Conservation (phyloP, 2,329 filamentous ascomycete genomes). For the Colletotrichum limetticola region DNA sequence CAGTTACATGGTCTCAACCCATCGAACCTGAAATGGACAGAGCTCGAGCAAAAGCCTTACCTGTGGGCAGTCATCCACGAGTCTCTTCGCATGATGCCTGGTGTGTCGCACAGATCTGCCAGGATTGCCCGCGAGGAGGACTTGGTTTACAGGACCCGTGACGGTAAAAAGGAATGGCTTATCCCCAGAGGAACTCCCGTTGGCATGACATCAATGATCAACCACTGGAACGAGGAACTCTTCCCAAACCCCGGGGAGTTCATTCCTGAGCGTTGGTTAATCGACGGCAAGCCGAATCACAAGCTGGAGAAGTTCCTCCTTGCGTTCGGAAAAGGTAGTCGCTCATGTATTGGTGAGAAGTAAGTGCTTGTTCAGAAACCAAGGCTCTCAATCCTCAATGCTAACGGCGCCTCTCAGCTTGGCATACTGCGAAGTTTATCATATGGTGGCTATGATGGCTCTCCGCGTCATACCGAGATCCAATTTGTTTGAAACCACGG, state of each 20-base stretch:
- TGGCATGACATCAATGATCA: slow-evolving; percentile 38
- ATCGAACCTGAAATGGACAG: slow-evolving; percentile 39
- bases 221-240: slow-evolving; percentile 36
- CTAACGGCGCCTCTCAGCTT: slow-evolving; percentile 36
- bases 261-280: slow-evolving; percentile 40
- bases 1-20: slow-evolving; percentile 42
- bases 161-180: slow-evolving; percentile 35
- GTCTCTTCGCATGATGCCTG: slow-evolving; percentile 38
- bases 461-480: slow-evolving; percentile 43
- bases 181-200: slow-evolving; percentile 37
- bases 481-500: slow-evolving; percentile 42
- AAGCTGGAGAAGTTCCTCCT: slow-evolving; percentile 36
- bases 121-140: slow-evolving; percentile 37
- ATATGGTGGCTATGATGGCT: slow-evolving; percentile 39
- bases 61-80: slow-evolving; percentile 40
- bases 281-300: slow-evolving; percentile 27
- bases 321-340: slow-evolving; percentile 37
- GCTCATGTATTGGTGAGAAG: slow-evolving; percentile 38
- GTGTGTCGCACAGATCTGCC: slow-evolving; percentile 35
- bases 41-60: slow-evolving; percentile 53
- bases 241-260: slow-evolving; percentile 37
- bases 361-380: slow-evolving; percentile 7
- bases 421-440: slow-evolving; percentile 44
- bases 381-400: neutral
- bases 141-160: slow-evolving; percentile 38